Conservation (phyloP, 2,329 filamentous ascomycete genomes). For the Aspergillus brunneoviolaceus region DNA sequence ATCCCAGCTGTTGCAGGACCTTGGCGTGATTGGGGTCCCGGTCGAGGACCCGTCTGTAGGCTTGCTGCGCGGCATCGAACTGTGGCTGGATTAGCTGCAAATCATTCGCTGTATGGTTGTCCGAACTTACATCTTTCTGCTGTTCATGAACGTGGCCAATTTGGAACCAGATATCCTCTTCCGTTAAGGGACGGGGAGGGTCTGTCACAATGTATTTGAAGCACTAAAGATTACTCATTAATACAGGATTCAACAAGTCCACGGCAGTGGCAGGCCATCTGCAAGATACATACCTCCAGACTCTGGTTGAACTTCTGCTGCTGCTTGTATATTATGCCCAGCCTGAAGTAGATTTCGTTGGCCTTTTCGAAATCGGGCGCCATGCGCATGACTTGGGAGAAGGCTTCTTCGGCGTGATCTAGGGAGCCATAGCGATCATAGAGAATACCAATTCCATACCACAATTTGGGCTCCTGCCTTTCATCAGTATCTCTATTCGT, state of each 20-base stretch:
- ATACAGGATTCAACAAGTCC: not conserved
- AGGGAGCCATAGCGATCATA: slow-evolving; percentile 96
- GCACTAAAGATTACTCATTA: slow-evolving; percentile 58
- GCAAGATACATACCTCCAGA: slow-evolving; percentile 68
- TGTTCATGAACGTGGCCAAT: slow-evolving; percentile 99
- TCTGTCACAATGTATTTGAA: slow-evolving; percentile 97
- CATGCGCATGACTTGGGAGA: slow-evolving; percentile 98
- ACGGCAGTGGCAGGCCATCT: not conserved
- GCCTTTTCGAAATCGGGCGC: slow-evolving; percentile 97
- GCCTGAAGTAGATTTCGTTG: slow-evolving; percentile 96
- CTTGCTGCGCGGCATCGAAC: slow-evolving; percentile 90
- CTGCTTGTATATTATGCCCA: slow-evolving; percentile 99
- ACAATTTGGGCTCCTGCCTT: slow-evolving; percentile 83
- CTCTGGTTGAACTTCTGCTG: slow-evolving; percentile 91
- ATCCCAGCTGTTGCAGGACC: slow-evolving; percentile 94
- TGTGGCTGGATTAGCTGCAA: slow-evolving; percentile 46
- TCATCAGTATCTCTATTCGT: slow-evolving; percentile 9
- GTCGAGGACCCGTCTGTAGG: slow-evolving; percentile 89
- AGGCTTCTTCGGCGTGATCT: slow-evolving; percentile 96
- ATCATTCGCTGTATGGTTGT: not conserved
- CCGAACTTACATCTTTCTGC: slow-evolving; percentile 83
- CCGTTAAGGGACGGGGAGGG: slow-evolving; percentile 85
- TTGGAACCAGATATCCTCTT: slow-evolving; percentile 99
- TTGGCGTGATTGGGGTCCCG: slow-evolving; percentile 96
- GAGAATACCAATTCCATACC: slow-evolving; percentile 97